Evolutionary conservation across 2,329 filamentous ascomycete genomes (phyloP).

Genomic region (Colletotrichum sp.): DNA sequence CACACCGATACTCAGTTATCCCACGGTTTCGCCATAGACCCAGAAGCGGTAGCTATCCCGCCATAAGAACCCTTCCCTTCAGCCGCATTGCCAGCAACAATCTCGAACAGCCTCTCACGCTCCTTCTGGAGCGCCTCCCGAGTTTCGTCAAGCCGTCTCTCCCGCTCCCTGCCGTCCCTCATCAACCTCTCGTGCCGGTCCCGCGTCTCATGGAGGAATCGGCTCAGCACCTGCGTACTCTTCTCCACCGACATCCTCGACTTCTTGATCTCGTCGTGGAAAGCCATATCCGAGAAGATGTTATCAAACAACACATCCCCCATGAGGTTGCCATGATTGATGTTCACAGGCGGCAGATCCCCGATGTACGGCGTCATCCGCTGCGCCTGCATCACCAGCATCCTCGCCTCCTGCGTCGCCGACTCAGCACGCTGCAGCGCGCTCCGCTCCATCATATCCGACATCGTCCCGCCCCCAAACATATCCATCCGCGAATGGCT

Average conservation of each 20-base stretch:
- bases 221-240: conserved; percentile 38
- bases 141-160: conserved; percentile 34
- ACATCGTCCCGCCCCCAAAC: conserved; percentile 52
- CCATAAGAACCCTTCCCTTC: not conserved
- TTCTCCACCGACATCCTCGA: conserved; percentile 40
- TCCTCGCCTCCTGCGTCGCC: conserved; percentile 42
- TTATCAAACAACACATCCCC: conserved; percentile 61
- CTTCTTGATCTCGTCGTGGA: conserved; percentile 56
- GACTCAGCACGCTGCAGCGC: conserved; percentile 53
- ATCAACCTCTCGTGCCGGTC: conserved; percentile 31
- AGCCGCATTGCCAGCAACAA: not conserved
- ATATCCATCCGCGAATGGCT: conserved; percentile 49
- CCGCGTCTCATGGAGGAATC: conserved; percentile 33
- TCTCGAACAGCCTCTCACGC: conserved; percentile 47
- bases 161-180: conserved; percentile 33
- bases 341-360: conserved; percentile 42
- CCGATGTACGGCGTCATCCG: conserved; percentile 41
- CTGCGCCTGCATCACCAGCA: conserved; percentile 43
- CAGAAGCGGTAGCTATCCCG: not conserved
- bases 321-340: conserved; percentile 51
- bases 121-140: conserved; percentile 46
- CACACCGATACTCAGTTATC: not conserved
- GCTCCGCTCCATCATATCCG: conserved; percentile 59
- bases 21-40: not conserved
- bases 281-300: conserved; percentile 56